Percentiles rank a stretch among this genome's conserved stretches.
Evolutionary conservation across 805 yeast genomes (phyloP).

Genomic region (Saccharomycopsis sp.): DNA sequence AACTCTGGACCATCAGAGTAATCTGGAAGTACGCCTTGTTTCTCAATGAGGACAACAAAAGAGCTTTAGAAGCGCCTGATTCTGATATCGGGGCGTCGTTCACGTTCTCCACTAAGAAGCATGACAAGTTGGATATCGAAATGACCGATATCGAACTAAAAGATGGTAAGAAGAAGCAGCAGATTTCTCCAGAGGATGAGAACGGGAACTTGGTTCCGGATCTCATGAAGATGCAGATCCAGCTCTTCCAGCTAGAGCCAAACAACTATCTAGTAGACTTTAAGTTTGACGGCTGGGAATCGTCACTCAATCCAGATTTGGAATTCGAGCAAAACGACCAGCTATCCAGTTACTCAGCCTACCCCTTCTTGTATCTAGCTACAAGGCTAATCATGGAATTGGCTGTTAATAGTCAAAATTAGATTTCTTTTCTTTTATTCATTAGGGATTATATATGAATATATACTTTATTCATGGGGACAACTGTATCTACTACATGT

Average conservation of each 20-base stretch:
- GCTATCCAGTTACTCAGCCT: constrained; percentile 87
- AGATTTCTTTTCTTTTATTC: background rate
- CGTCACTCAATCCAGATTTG: constrained; percentile 22
- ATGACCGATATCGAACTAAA: constrained; percentile 12
- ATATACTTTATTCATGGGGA: background rate
- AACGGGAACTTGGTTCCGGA: constrained; percentile 46
- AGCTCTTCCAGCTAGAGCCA: constrained; percentile 90
- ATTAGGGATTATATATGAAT: background rate
- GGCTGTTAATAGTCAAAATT: constrained; percentile 79
- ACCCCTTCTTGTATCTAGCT: constrained; percentile 89
- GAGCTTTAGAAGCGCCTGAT: constrained; percentile 5
- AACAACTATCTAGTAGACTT: constrained; percentile 94
- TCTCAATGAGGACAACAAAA: constrained; percentile 10
- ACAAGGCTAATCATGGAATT: constrained; percentile 91
- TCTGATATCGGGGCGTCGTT: constrained; percentile 13
- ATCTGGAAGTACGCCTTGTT: constrained; percentile 71
- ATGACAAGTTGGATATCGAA: constrained; percentile 24
- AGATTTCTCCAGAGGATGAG: constrained; percentile 10
- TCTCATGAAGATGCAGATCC: constrained; percentile 94
- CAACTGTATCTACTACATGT: too few relatives aligned
- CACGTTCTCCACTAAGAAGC: constrained; percentile 20
- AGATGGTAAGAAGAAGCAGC: constrained; percentile 22
- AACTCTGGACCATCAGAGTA: constrained; percentile 91
- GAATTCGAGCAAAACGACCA: constrained; percentile 45
- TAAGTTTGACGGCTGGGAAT: constrained; percentile 96